Base-by-base conservation (phyloP, 768 basidiomycete genomes). In the Kwoniella sp. region DNA sequence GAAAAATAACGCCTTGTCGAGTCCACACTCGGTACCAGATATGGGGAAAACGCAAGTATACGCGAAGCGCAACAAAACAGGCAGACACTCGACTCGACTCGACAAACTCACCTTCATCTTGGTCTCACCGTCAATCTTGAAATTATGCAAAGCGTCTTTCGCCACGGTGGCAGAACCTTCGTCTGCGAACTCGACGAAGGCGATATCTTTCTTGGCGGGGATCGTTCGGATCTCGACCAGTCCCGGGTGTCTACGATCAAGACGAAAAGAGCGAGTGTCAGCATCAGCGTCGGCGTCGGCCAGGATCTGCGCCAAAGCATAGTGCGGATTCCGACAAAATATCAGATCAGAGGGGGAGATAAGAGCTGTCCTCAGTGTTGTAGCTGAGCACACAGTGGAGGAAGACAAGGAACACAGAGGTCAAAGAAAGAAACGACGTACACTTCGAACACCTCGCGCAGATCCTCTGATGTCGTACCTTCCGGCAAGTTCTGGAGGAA, bases 401-500 rank as follows among this genome's bases (percentile, higher is more conserved):
- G 41, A 45, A n/a, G 41, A n/a, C 12, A 45, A 45, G 41, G n/a
- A n/a, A n/a, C n/a, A n/a, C n/a, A 37, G 34, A 34, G 28, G 34
- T 37, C 7, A 13, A 13, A 37, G 34, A 37, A 37, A 37, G 7
- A 37, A 37, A 29, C 48, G 17, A 86, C 87, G 67, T 65, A 96
- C 92, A 92, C 90, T 65, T 91, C 89, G 83, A 99, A 98, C 25
- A 98, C 84, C 1, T 88, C 87, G 81, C 90, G 87, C 66, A 99
- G 89, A 76, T 91, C 89, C 58, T 96, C 94, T 78, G 95, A 93
- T 60, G 90, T 93, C 70, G 93, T 93, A 47, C 82, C 89, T 77
- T 96, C 93, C 22, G 94, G 93, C 25, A 99, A 84, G 79, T 97
- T 97, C 82, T 99, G 96, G 70, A 99, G 80, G 86, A 99, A 99